Conservation (phyloP, 1,284 basidiomycete genomes). For the Tilletia setariae region DNA sequence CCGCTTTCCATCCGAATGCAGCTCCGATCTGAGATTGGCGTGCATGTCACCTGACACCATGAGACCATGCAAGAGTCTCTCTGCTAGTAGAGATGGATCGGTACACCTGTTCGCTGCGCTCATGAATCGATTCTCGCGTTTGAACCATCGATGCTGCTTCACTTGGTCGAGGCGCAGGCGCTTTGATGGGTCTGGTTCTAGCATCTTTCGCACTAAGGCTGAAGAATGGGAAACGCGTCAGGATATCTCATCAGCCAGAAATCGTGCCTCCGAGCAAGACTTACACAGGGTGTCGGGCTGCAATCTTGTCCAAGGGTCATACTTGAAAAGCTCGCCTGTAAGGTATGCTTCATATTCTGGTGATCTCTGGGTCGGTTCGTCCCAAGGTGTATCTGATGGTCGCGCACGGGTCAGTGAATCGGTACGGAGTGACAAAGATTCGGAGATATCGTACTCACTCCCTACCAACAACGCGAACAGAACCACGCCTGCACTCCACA, state of each 20-base stretch:
- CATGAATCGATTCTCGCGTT: conserved; percentile 42
- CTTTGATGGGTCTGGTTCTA: conserved; percentile 41
- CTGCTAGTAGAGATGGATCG: conserved; percentile 51
- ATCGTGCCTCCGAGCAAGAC: not conserved
- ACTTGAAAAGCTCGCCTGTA: conserved; percentile 66
- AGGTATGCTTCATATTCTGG: conserved; percentile 76
- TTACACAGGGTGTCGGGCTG: conserved; percentile 59
- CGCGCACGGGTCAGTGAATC: not conserved
- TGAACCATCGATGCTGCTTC: conserved; percentile 51
- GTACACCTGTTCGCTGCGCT: conserved; percentile 43
- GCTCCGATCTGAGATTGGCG: conserved; percentile 27
- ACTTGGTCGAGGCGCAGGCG: conserved; percentile 44
- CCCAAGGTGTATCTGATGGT: conserved; percentile 87
- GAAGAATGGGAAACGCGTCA: conserved; percentile 17
- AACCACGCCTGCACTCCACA: conserved; percentile 93
- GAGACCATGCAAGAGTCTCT: conserved; percentile 50
- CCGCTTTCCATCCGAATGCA: conserved; percentile 49
- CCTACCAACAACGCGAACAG: conserved; percentile 86
- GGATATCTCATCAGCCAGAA: conserved; percentile 9
- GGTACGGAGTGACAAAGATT: not conserved
- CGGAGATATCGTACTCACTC: conserved; percentile 65
- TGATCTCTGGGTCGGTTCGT: conserved; percentile 77
- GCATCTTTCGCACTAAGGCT: conserved; percentile 37
- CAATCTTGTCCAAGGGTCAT: conserved; percentile 79
- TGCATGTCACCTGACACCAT: conserved; percentile 50